Percentiles rank a stretch among this genome's conserved stretches.
Conservation (phyloP, 2,329 filamentous ascomycete species). For the Arthrinium phaeospermum region DNA sequence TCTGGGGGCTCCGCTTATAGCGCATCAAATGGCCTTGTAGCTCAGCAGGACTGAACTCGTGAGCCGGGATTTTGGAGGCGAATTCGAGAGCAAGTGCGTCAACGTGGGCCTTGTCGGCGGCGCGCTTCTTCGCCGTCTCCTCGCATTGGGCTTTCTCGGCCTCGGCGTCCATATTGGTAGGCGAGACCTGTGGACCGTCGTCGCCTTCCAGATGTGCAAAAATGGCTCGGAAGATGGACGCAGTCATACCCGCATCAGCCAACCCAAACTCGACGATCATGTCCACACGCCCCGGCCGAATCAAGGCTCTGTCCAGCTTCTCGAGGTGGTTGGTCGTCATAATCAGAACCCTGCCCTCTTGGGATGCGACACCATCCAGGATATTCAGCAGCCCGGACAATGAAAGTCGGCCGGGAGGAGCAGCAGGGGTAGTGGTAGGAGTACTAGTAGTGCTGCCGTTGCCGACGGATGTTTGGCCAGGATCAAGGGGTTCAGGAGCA, state of each 20-base stretch:
- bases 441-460: conserved; percentile 28
- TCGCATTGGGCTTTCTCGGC: conserved; percentile 34
- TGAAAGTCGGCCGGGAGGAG: conserved; percentile 55
- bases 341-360: conserved; percentile 67
- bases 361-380: conserved; percentile 74
- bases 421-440: conserved; percentile 23
- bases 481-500: conserved; percentile 36
- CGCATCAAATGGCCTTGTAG: conserved; percentile 64
- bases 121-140: conserved; percentile 40
- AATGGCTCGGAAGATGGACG: conserved; percentile 63
- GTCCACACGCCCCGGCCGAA: conserved; percentile 67
- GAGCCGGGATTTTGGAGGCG: conserved; percentile 54
- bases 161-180: conserved; percentile 36
- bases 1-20: conserved; percentile 58
- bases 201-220: conserved; percentile 60
- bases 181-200: conserved; percentile 36
- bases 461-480: conserved; percentile 41
- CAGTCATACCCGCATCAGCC: conserved; percentile 58
- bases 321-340: conserved; percentile 71
- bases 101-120: conserved; percentile 47
- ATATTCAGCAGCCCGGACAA: conserved; percentile 82
- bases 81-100: conserved; percentile 55
- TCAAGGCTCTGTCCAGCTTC: conserved; percentile 66
- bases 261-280: conserved; percentile 63
- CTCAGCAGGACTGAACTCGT: conserved; percentile 65